Percentiles rank a stretch among this genome's conserved stretches.
phyloP scores from a whole-genome alignment of 768 basidiomycete species.

The Rickenella mellea region DNA sequence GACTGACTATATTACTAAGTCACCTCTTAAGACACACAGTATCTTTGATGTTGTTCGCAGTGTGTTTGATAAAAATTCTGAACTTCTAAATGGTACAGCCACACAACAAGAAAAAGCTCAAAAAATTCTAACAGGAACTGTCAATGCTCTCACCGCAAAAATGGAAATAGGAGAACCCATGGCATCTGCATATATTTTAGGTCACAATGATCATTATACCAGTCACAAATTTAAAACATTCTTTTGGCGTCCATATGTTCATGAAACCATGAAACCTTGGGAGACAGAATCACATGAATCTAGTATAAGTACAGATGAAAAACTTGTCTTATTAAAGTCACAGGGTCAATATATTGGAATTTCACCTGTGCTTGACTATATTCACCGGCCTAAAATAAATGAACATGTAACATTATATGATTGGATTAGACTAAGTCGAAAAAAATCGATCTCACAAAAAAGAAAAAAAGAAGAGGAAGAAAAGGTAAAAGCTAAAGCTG shows the following conservation, averaged over 20 bases:
- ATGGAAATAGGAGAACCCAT: constrained; percentile 28
- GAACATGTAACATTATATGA: constrained; percentile 17
- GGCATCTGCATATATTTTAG: constrained; percentile 24
- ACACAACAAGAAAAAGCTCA: constrained; percentile 13
- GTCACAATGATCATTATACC: constrained; percentile 29
- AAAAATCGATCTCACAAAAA: background rate
- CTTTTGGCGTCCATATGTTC: constrained; percentile 24
- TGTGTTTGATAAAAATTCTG: constrained; percentile 15
- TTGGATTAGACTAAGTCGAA: constrained; percentile 14
- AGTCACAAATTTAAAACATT: constrained; percentile 23
- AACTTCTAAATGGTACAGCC: constrained; percentile 9
- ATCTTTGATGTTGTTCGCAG: constrained; percentile 23
- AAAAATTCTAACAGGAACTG: constrained; percentile 24
- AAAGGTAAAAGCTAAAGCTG: background rate
- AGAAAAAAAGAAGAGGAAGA: background rate
- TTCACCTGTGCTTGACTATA: constrained; percentile 24
- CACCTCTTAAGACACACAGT: constrained; percentile 25
- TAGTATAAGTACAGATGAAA: constrained; percentile 7
- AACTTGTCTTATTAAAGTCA: too few relatives aligned
- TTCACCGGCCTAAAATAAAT: constrained; percentile 13
- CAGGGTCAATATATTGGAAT: constrained; percentile 14
- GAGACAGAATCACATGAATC: constrained; percentile 1
- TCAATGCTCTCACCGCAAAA: constrained; percentile 25
- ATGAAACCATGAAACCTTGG: constrained; percentile 14
- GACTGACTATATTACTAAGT: constrained; percentile 35